Evolutionary conservation across 441 rosid genomes (phyloP).

Genomic region (Aquilaria agallochum): DNA sequence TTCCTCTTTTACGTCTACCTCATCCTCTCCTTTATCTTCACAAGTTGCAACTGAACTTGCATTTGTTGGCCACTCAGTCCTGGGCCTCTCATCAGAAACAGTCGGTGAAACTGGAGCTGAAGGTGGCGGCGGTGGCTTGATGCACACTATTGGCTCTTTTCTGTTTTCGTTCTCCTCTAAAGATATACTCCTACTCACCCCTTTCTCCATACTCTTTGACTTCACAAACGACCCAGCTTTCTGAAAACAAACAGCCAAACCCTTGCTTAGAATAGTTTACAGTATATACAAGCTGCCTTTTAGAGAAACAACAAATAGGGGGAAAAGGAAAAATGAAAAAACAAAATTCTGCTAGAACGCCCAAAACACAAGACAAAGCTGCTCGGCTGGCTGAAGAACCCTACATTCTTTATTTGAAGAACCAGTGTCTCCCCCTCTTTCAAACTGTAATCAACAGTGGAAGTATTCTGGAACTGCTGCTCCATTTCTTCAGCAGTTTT

Average conservation of each 20-base stretch:
- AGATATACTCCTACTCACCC: conserved; percentile 36
- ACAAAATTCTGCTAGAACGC: too few relatives aligned
- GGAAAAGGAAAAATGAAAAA: too few relatives aligned
- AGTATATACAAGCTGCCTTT: background rate
- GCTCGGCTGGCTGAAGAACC: conserved; percentile 2
- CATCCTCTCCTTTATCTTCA: conserved; percentile 16
- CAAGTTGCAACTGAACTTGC: conserved; percentile 27
- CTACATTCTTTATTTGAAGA: conserved; percentile 71
- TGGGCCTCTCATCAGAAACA: conserved; percentile 34
- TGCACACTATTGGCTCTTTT: conserved; percentile 47
- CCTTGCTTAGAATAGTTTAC: background rate
- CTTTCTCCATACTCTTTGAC: conserved; percentile 57
- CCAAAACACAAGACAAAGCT: too few relatives aligned
- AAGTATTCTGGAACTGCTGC: conserved; percentile 75
- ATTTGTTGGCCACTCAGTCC: conserved; percentile 30
- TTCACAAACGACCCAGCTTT: conserved; percentile 32
- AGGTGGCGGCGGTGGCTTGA: conserved; percentile 89
- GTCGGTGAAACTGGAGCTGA: conserved; percentile 57
- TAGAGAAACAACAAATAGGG: too few relatives aligned
- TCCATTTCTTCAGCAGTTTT: conserved; percentile 98
- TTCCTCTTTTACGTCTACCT: conserved; percentile 30
- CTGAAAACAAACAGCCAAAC: conserved; percentile 27
- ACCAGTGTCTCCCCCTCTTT: conserved; percentile 91
- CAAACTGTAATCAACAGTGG: conserved; percentile 79
- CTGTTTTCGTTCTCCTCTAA: conserved; percentile 55